Evolutionary conservation across 768 basidiomycete species (phyloP), one percentile per base, ranked within the genome.

Genomic region (Tylopilus sp.): DNA sequence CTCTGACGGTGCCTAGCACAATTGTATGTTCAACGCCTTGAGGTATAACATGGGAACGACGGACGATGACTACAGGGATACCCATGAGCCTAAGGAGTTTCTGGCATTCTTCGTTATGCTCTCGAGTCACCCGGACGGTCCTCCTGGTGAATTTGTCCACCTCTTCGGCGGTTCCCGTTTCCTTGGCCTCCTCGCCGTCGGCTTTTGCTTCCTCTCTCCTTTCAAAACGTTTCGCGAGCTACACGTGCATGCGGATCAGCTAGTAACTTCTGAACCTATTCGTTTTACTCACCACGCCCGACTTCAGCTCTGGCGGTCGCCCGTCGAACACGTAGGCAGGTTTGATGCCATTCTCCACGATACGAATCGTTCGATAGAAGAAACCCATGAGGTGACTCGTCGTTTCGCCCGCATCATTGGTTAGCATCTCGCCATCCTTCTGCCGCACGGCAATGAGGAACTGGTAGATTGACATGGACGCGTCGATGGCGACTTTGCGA

Each of bases 361-460:
- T 98, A 22, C 97, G 82, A 54, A 99, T 91, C 0, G 97, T 99
- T 34, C 95, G 82, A 65, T 98, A 98, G 75, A 99, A 99, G 71
- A 98, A 89, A 0, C 97, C 97, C 94, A 98, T 98, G 12, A 99
- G 77, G 72, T 99, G 96, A 73, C 93, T 95, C 3, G 97, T 99
- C 4, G 93, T 97, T 67, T 99, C 97, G 17, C 97, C 97, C 0
- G 87, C 85, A n/a, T 98, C 96, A 66, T 98, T 98, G 62, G 88
- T 96, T 60, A 99, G 81, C 78, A 95, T 82, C 71, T 98, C 93
- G 19, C 97, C 97, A 68, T 98, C 97, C 68, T 85, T 87, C 71
- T 96, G 94, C 28, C 97, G 81, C 12, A 98, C 97, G 19, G 97
- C 97, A 53, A 99, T 98, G 54, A 99, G 83, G 72, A 99, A 99